A percentile compares a stretch with the other conserved stretches of the same genome.
phyloP scores from a whole-genome alignment of 371 early-diverging fungal genomes.

The Smittium culicis region DNA sequence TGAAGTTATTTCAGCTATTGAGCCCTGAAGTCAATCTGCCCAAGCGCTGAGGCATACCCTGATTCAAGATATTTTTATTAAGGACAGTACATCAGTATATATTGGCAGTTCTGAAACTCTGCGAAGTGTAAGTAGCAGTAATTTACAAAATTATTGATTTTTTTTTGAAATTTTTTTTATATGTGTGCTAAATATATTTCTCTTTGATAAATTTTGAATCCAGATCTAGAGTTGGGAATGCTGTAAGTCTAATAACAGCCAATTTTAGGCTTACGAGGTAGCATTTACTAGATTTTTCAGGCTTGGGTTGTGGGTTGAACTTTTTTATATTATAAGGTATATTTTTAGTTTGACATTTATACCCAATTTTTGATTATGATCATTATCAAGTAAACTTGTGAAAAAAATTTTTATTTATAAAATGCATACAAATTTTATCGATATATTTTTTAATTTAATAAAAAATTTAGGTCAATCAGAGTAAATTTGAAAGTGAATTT shows the following conservation, averaged over 20 bases:
- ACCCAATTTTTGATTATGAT: background rate
- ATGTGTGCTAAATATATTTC: background rate
- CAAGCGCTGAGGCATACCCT: background rate
- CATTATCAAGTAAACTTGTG: background rate
- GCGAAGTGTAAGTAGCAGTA: background rate
- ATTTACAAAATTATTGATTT: background rate
- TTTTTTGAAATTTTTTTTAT: background rate
- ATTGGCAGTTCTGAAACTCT: background rate
- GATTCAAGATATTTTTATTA: background rate
- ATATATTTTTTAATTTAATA: background rate
- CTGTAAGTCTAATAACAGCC: background rate
- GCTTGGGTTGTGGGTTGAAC: background rate
- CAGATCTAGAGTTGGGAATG: background rate
- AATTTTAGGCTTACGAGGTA: background rate
- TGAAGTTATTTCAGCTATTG: background rate
- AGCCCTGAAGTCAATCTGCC: background rate
- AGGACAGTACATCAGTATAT: background rate
- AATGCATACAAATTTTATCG: background rate
- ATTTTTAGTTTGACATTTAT: background rate
- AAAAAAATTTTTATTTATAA: background rate
- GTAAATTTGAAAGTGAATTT: background rate
- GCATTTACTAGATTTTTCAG: background rate
- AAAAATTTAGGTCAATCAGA: background rate
- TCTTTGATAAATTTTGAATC: slow-evolving; percentile 1
- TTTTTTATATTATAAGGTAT: background rate